These are phyloP conservation scores for Aschersonia sp. DNA, from an alignment of 2,329 filamentous ascomycete genomes.

Conservation along the genomic window DNA sequence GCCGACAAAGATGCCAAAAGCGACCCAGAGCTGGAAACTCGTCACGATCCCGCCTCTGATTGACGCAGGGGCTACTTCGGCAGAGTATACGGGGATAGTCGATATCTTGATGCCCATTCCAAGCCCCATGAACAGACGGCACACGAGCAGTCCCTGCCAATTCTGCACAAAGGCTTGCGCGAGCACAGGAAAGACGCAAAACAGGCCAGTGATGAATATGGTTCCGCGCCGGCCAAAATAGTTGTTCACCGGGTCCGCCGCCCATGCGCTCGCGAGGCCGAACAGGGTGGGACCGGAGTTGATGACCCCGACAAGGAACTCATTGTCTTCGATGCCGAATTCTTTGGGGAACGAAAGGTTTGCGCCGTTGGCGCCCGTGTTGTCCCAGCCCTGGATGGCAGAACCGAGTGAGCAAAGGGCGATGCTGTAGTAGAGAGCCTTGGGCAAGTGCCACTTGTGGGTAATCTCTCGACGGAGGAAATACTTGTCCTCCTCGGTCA, in stretches of 20 bases:
- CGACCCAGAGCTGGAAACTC: conserved; percentile 35
- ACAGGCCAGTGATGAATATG: conserved; percentile 40
- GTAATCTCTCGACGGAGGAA: conserved; percentile 11
- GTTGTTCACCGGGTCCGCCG: conserved; percentile 22
- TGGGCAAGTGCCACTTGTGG: conserved; percentile 15
- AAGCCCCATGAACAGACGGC: conserved; percentile 35
- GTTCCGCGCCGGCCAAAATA: conserved; percentile 12
- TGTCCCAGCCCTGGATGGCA: conserved; percentile 27
- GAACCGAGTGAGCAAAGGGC: conserved; percentile 15
- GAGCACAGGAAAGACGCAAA: conserved; percentile 40
- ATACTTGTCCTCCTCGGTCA: conserved; percentile 11
- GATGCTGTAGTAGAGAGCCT: conserved; percentile 12
- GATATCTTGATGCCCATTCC: conserved; percentile 40
- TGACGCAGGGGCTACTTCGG: conserved; percentile 31
- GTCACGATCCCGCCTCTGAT: conserved; percentile 36
- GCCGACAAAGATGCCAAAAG: conserved; percentile 47
- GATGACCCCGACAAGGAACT: conserved; percentile 43
- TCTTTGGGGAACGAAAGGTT: conserved; percentile 22
- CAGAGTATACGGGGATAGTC: conserved; percentile 36
- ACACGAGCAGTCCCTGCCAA: conserved; percentile 29
- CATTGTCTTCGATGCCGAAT: conserved; percentile 18
- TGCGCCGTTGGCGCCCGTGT: conserved; percentile 24
- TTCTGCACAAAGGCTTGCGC: conserved; percentile 35
- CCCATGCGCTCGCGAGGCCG: conserved; percentile 11
- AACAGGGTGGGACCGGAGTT: conserved; percentile 23